phyloP scores from a whole-genome alignment of 768 basidiomycete genomes.

The Phylloporus arenicola region DNA sequence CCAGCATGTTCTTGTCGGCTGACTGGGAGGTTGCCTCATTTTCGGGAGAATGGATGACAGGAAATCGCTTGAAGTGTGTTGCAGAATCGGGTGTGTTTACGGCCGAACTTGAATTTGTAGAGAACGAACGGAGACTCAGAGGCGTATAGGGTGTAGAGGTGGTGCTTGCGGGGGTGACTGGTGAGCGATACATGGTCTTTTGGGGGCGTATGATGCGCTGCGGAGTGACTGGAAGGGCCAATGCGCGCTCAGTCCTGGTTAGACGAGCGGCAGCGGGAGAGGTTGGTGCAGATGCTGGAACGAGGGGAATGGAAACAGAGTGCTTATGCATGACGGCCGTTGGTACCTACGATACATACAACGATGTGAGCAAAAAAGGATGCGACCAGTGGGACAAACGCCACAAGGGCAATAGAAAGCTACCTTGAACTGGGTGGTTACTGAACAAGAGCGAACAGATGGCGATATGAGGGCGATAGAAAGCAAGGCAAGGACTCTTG shows the following conservation, averaged over 20 bases:
- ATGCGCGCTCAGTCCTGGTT: constrained; percentile 26
- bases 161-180: constrained; percentile 52
- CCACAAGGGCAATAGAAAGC: not conserved
- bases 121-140: constrained; percentile 59
- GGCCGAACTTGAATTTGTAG: constrained; percentile 45
- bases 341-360: constrained; percentile 7
- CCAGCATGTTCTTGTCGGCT: constrained; percentile 48
- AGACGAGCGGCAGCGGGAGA: constrained; percentile 38
- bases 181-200: constrained; percentile 48
- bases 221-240: constrained; percentile 52
- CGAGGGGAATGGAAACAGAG: constrained; percentile 25
- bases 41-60: constrained; percentile 42
- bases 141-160: constrained; percentile 60
- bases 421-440: constrained; percentile 21
- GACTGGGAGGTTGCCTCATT: constrained; percentile 23
- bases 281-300: constrained; percentile 41
- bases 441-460: constrained; percentile 10
- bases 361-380: constrained; percentile 7
- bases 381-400: not conserved
- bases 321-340: constrained; percentile 27
- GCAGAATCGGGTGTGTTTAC: constrained; percentile 53
- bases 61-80: constrained; percentile 38
- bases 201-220: constrained; percentile 50
- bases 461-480: constrained; percentile 26
- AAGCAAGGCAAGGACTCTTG: constrained; percentile 12